Percentiles rank a stretch among this genome's conserved stretches.
phyloP scores from a whole-genome alignment of 148 eudicot species.

The Pouteria glomerata region DNA sequence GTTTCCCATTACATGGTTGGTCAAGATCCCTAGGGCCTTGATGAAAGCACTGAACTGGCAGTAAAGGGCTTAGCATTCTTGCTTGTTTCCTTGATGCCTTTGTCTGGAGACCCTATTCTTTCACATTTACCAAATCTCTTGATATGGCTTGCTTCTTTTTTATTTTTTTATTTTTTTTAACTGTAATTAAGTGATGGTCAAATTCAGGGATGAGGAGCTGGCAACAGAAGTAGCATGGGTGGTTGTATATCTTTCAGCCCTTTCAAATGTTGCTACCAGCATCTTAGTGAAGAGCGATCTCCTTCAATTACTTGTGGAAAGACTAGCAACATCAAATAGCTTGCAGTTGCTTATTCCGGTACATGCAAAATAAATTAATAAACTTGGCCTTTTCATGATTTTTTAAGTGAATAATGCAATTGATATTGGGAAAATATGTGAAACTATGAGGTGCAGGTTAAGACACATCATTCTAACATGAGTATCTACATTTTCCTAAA shows the following conservation, averaged over 20 bases:
- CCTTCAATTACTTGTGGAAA: constrained; percentile 75
- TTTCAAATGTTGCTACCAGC: constrained; percentile 69
- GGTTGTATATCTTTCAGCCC: constrained; percentile 90
- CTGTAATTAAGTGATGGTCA: constrained; percentile 13
- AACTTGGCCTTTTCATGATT: background rate
- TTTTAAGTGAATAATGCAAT: constrained; percentile 7
- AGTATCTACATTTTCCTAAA: too few species aligned
- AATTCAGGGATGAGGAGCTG: constrained; percentile 88
- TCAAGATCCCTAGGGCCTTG: background rate
- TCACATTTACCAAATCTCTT: background rate
- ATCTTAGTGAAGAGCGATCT: constrained; percentile 70
- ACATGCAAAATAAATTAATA: constrained; percentile 8
- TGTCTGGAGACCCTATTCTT: too few species aligned
- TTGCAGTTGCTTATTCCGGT: constrained; percentile 95
- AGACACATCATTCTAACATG: background rate
- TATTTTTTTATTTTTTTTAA: background rate
- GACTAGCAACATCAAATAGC: constrained; percentile 65
- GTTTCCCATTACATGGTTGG: background rate
- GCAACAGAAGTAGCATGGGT: constrained; percentile 99
- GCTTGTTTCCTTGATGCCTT: background rate
- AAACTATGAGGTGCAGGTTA: background rate
- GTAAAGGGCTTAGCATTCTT: background rate
- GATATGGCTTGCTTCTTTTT: too few species aligned
- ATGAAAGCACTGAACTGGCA: background rate
- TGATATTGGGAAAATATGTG: background rate